A percentile compares a stretch with the other conserved stretches of the same genome.
Conservation (phyloP, 2,329 filamentous ascomycete genomes). For the Beauveria pseudobassiana region DNA sequence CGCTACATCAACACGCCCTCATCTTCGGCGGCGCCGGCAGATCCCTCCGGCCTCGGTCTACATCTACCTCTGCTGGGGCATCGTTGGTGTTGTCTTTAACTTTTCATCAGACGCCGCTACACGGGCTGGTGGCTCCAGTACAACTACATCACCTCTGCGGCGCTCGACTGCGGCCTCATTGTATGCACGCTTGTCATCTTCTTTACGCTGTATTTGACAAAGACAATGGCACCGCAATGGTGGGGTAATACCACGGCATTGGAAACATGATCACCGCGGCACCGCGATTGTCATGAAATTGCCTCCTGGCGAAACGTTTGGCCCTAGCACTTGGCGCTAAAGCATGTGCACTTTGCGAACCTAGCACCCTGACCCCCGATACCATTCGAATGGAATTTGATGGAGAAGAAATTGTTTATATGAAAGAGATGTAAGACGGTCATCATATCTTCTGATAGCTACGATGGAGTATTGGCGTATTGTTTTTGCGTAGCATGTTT, state of each 20-base stretch:
- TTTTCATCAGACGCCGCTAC: conserved; percentile 57
- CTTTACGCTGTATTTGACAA: conserved; percentile 57
- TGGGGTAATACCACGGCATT: conserved; percentile 48
- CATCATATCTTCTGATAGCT: background rate
- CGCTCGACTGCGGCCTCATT: conserved; percentile 60
- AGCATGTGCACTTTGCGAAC: background rate
- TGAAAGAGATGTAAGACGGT: background rate
- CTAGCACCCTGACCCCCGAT: background rate
- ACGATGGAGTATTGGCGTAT: conserved; percentile 1
- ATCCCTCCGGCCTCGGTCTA: conserved; percentile 64
- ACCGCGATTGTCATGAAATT: conserved; percentile 36
- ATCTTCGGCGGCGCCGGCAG: conserved; percentile 57
- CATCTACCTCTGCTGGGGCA: conserved; percentile 64
- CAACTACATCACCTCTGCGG: conserved; percentile 69
- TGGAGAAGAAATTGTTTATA: background rate
- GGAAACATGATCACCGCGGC: conserved; percentile 37
- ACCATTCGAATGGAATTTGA: background rate
- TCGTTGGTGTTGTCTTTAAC: conserved; percentile 62
- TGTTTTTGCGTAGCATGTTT: background rate
- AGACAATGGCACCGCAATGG: conserved; percentile 49
- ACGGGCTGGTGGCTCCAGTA: conserved; percentile 71
- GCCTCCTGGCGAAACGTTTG: conserved; percentile 40
- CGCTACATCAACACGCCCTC: conserved; percentile 62
- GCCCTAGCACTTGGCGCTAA: conserved; percentile 41
- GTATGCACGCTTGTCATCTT: conserved; percentile 63